Evolutionary conservation across 305 asterid species (phyloP).

Genomic region (Ilex paraguariensis): DNA sequence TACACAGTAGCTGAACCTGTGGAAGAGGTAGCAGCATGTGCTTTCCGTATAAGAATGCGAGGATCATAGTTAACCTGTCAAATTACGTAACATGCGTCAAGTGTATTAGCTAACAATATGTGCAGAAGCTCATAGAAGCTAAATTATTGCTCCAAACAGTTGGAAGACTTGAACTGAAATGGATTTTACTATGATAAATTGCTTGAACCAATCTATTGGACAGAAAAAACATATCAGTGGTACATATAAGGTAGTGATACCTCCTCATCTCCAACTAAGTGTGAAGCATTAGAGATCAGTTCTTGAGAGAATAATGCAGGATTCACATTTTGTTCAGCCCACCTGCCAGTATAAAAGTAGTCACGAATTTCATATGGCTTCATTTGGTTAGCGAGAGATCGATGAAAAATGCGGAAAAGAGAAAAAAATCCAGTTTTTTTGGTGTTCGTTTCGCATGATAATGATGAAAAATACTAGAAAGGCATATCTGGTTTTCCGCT

Average conservation of each 20-base stretch:
- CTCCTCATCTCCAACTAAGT: constrained; percentile 61
- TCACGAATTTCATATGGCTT: not conserved
- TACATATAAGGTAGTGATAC: constrained; percentile 24
- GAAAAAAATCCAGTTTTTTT: too few species aligned
- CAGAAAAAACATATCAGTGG: too few species aligned
- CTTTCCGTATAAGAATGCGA: constrained; percentile 62
- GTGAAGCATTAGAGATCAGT: constrained; percentile 48
- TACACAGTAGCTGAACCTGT: constrained; percentile 87
- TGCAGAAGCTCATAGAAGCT: not conserved
- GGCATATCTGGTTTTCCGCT: too few species aligned
- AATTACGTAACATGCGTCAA: not conserved
- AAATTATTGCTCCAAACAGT: too few species aligned
- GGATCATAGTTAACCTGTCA: constrained; percentile 68
- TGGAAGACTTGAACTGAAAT: not conserved
- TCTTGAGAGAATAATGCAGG: constrained; percentile 83
- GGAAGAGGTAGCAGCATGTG: constrained; percentile 79
- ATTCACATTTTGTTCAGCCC: constrained; percentile 79
- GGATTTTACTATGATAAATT: not conserved
- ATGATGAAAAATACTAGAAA: not conserved
- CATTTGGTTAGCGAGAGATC: too few species aligned
- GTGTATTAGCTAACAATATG: not conserved
- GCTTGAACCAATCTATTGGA: not conserved
- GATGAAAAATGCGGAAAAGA: too few species aligned
- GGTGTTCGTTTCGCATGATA: not conserved
- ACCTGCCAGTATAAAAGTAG: constrained; percentile 35